phyloP scores from a whole-genome alignment of 495 filamentous ascomycete genomes.

The Haplographium delicatum region DNA sequence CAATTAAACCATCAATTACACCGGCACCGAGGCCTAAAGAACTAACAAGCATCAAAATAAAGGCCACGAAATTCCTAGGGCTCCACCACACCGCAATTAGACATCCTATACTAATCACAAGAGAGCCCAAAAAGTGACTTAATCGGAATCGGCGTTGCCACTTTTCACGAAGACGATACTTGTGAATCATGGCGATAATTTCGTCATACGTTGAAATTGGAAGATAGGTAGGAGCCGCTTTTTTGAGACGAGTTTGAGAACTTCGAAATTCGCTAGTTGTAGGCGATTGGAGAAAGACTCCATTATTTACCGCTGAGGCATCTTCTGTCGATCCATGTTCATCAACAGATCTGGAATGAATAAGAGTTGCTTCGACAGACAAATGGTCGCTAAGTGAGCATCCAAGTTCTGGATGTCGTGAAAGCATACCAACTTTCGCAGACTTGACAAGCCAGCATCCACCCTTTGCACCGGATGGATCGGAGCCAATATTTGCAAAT shows the following conservation, averaged over 20 bases:
- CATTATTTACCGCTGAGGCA: constrained; percentile 16
- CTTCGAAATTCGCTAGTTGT: constrained; percentile 21
- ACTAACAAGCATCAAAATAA: constrained; percentile 73
- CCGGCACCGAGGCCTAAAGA: constrained; percentile 71
- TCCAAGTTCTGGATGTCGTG: constrained; percentile 70
- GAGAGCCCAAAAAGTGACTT: constrained; percentile 62
- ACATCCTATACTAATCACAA: constrained; percentile 63
- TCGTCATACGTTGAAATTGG: constrained; percentile 60
- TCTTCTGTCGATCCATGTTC: constrained; percentile 1
- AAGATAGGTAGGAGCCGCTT: constrained; percentile 29
- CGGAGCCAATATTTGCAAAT: constrained; percentile 48
- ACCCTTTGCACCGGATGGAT: constrained; percentile 12
- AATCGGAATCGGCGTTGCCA: constrained; percentile 65
- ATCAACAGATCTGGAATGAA: constrained; percentile 28
- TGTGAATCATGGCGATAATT: constrained; percentile 61
- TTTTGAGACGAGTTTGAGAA: constrained; percentile 16
- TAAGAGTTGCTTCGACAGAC: constrained; percentile 66
- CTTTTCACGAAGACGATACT: constrained; percentile 62
- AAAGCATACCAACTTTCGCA: constrained; percentile 71
- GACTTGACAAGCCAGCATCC: constrained; percentile 61
- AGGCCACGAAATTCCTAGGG: constrained; percentile 66
- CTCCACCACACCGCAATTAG: constrained; percentile 83
- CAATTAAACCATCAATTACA: constrained; percentile 76
- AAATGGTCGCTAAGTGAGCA: constrained; percentile 94
- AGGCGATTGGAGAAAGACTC: constrained; percentile 20